Evolutionary conservation across 192 early-diverging fungal genomes (phyloP).

Genomic region (Umbelopsis isabellina): DNA sequence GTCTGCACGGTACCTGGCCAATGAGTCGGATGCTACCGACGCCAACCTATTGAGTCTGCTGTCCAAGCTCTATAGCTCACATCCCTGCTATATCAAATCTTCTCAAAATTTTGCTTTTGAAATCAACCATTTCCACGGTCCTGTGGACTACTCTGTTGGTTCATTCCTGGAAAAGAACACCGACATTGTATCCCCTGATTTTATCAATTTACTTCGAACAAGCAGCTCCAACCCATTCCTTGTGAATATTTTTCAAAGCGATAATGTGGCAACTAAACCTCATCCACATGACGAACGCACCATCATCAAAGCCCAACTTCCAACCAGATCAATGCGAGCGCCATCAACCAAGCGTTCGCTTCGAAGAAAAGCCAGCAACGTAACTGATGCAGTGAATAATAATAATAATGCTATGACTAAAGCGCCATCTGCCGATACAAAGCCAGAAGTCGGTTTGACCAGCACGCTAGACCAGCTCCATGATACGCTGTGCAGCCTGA

Average conservation of each 20-base stretch:
- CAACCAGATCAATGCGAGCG: constrained; percentile 71
- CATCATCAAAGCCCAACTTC: constrained; percentile 75
- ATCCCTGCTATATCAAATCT: constrained; percentile 24
- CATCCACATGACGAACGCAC: constrained; percentile 73
- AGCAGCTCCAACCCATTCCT: constrained; percentile 65
- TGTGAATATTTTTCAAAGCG: constrained; percentile 65
- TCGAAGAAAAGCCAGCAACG: constrained; percentile 48
- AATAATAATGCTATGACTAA: constrained; percentile 11
- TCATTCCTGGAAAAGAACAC: constrained; percentile 67
- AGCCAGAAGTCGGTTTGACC: neutral
- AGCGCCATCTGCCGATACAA: neutral
- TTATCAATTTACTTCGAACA: constrained; percentile 70
- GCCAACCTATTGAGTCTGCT: constrained; percentile 38
- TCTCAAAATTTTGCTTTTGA: constrained; percentile 54
- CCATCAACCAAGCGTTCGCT: constrained; percentile 64
- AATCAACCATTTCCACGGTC: constrained; percentile 62
- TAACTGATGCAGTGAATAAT: neutral
- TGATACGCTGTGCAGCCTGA: constrained; percentile 69
- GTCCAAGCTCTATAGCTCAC: constrained; percentile 23
- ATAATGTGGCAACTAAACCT: constrained; percentile 68
- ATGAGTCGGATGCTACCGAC: constrained; percentile 50
- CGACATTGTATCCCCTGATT: constrained; percentile 63
- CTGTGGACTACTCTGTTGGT: constrained; percentile 67
- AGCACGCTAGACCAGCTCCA: constrained; percentile 45
- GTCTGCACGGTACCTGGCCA: constrained; percentile 40